These are phyloP conservation scores for Thalassiosira sp. DNA, from an alignment of 352 stramenopile species.

Conservation along the genomic window DNA sequence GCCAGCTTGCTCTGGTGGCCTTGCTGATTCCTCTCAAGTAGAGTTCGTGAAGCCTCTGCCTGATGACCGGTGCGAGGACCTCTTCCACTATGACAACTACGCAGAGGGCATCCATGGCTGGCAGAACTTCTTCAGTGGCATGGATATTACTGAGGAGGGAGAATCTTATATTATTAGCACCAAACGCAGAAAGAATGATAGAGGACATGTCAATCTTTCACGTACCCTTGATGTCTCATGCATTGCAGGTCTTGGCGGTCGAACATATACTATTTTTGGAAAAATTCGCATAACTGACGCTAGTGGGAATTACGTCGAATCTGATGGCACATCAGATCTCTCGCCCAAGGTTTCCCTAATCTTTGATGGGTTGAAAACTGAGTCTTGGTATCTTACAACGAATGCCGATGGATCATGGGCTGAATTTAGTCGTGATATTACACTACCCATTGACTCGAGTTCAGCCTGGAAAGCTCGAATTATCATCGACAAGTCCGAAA, in stretches of 20 bases:
- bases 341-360: constrained; percentile 11
- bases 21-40: constrained; percentile 13
- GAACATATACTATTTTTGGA: constrained; percentile 16
- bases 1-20: constrained; percentile 13
- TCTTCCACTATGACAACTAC: constrained; percentile 31
- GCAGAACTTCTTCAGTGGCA: constrained; percentile 36
- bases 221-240: constrained; percentile 19
- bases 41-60: constrained; percentile 21
- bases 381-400: constrained; percentile 18
- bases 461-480: constrained; percentile 9
- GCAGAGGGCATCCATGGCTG: constrained; percentile 19
- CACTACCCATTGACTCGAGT: constrained; percentile 4
- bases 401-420: constrained; percentile 18
- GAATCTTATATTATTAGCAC: constrained; percentile 28
- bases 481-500: constrained; percentile 26
- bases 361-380: constrained; percentile 1
- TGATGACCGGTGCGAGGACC: constrained; percentile 7
- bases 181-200: constrained; percentile 20
- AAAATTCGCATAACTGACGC: constrained; percentile 35
- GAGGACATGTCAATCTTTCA: constrained; percentile 31
- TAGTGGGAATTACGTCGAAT: constrained; percentile 14
- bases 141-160: constrained; percentile 10
- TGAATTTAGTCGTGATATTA: constrained; percentile 15
- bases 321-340: constrained; percentile 13
- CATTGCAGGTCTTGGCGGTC: constrained; percentile 12